Evolutionary conservation across 2,329 filamentous ascomycete species (phyloP), one percentile per base, ranked within the genome.

Genomic region (Graphilbum fragrans): DNA sequence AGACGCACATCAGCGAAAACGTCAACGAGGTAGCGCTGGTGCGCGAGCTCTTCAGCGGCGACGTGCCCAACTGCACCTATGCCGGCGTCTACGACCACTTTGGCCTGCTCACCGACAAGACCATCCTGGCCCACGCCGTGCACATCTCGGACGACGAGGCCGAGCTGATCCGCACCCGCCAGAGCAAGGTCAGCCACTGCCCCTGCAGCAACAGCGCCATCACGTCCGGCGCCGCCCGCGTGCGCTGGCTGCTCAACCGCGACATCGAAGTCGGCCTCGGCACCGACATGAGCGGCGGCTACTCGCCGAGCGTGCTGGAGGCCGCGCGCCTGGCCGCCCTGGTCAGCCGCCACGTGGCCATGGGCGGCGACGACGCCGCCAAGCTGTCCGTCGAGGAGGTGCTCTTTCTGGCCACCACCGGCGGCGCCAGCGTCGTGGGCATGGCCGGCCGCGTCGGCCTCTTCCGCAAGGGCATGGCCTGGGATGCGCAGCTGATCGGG

Each of bases 1-100:
- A 96, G 64, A 95, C 90, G 7, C 90, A 96, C 61, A 77, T 96
- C 41, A 83, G 81, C 0, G 90, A 96, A 58, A 95, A 94, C 59
- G 64, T 61, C 12, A 64, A 66, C 50, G 90, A 96, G 62, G 65
- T 90, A 31, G 65, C 64, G 3, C 71, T 94, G 1, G 88, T 95
- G 2, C 59, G 64, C 16, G 52, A 74, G 10, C 55, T 88, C 35
- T 94, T 93, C 82, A 85, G 0, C 17, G 40, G 19, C 18, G 11
- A 2, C 14, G 36, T 44, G 49, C 45, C 19, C 38, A 45, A 35
- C 10, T 63, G 71, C 0, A 72, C 66, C 16, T 96, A 96, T 57
- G 70, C 86, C 0, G 70, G 70, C 25, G 83, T 94, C 20, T 96
- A 96, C 62, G 86, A 94, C 50, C 58, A 63, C 0, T 67, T 73